Conservation (phyloP, 1,284 basidiomycete genomes). For the Hymenochaete sp. region DNA sequence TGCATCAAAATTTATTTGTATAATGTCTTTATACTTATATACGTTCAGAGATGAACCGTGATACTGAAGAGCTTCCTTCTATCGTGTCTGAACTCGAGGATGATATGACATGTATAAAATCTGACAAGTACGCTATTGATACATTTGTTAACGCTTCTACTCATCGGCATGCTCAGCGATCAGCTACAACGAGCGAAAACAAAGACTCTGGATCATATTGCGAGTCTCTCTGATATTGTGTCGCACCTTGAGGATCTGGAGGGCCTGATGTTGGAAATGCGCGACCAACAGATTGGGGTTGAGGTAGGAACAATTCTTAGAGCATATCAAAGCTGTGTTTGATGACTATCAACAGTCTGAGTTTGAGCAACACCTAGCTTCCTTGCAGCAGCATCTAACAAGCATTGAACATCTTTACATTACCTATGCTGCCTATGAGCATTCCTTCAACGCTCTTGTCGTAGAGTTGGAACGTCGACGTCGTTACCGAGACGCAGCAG, state of each 20-base stretch:
- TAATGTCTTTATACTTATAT: too few species aligned
- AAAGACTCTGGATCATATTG: conserved; percentile 37
- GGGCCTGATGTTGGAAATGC: conserved; percentile 69
- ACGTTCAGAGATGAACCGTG: conserved; percentile 66
- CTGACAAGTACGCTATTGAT: conserved; percentile 41
- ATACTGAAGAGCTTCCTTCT: conserved; percentile 63
- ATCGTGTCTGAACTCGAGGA: conserved; percentile 66
- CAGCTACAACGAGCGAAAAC: conserved; percentile 39
- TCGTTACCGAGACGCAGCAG: conserved; percentile 53
- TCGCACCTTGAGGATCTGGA: conserved; percentile 65
- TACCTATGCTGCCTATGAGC: conserved; percentile 56
- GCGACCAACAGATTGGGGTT: conserved; percentile 53
- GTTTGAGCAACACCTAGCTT: conserved; percentile 43
- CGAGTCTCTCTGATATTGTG: conserved; percentile 40
- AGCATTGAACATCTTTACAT: conserved; percentile 55
- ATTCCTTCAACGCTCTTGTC: conserved; percentile 62
- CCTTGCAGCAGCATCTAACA: conserved; percentile 49
- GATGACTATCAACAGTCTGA: conserved; percentile 31
- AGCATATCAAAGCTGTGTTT: background rate
- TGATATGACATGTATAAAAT: conserved; percentile 40
- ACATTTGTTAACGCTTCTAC: conserved; percentile 3
- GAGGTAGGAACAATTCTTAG: conserved; percentile 37
- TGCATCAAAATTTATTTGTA: conserved; percentile 15
- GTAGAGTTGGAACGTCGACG: conserved; percentile 62
- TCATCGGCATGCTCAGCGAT: conserved; percentile 31